Conservation (phyloP, 2,329 filamentous ascomycete species). For the Didymella keratinophila region DNA sequence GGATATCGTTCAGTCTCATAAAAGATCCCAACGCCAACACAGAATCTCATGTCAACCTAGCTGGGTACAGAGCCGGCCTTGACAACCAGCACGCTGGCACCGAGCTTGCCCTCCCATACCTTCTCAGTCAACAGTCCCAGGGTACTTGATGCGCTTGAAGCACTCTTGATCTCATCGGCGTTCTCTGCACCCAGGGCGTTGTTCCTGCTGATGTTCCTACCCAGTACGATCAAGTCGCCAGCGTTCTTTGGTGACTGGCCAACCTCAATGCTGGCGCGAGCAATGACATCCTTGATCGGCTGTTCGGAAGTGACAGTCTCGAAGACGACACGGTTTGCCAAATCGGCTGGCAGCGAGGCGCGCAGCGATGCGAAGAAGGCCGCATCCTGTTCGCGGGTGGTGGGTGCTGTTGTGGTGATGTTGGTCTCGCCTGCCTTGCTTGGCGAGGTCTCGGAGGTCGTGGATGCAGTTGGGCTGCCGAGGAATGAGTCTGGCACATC, state of each 20-base stretch:
- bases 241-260: slow-evolving; percentile 69
- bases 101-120: slow-evolving; percentile 66
- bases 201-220: slow-evolving; percentile 55
- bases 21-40: not conserved
- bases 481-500: slow-evolving; percentile 40
- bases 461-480: slow-evolving; percentile 16
- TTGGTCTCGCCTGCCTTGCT: slow-evolving; percentile 30
- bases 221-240: slow-evolving; percentile 75
- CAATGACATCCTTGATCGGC: slow-evolving; percentile 57
- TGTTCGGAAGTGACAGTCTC: slow-evolving; percentile 50
- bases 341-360: slow-evolving; percentile 61
- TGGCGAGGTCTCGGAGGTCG: slow-evolving; percentile 16
- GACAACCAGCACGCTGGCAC: slow-evolving; percentile 73
- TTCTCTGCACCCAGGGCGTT: slow-evolving; percentile 47
- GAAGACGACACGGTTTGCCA: slow-evolving; percentile 67
- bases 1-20: not conserved
- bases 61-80: slow-evolving; percentile 58
- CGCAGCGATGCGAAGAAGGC: slow-evolving; percentile 66
- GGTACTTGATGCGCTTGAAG: slow-evolving; percentile 51
- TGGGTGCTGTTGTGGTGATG: slow-evolving; percentile 7
- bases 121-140: slow-evolving; percentile 68
- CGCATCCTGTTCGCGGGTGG: slow-evolving; percentile 54
- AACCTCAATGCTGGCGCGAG: slow-evolving; percentile 66
- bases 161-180: slow-evolving; percentile 51
- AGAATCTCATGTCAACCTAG: not conserved